A percentile compares a stretch with the other conserved stretches of the same genome.
These are phyloP conservation scores for Kregervanrija delftensis DNA, from an alignment of 805 yeast species.

Conservation along the genomic window DNA sequence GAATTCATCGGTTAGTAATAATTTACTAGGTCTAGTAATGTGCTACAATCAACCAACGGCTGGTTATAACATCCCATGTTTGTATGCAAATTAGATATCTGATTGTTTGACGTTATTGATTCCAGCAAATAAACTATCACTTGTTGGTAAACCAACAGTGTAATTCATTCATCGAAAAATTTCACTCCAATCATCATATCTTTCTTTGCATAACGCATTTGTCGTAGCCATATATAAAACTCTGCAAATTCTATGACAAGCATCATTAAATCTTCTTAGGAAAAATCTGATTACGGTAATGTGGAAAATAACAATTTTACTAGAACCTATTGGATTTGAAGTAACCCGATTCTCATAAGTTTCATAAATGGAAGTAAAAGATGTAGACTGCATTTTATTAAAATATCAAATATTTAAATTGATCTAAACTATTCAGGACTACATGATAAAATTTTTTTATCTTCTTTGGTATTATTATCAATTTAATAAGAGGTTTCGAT, in stretches of 20 bases:
- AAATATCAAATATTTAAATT: constrained; percentile 31
- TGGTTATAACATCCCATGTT: constrained; percentile 95
- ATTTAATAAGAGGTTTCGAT: too few relatives aligned
- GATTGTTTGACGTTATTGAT: constrained; percentile 76
- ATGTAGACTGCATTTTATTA: constrained; percentile 83
- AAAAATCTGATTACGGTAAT: constrained; percentile 47
- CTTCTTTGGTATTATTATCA: too few relatives aligned
- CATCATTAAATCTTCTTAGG: constrained; percentile 43
- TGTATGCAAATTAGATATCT: constrained; percentile 86
- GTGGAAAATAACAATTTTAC: constrained; percentile 90
- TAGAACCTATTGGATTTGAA: constrained; percentile 97
- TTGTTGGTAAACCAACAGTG: constrained; percentile 79
- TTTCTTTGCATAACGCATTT: constrained; percentile 92
- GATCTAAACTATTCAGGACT: constrained; percentile 33
- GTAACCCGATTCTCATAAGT: constrained; percentile 90
- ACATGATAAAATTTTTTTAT: too few relatives aligned
- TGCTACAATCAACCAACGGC: constrained; percentile 85
- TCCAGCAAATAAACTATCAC: constrained; percentile 86
- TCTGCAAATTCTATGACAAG: constrained; percentile 76
- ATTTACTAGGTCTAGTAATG: constrained; percentile 71
- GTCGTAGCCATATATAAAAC: constrained; percentile 88
- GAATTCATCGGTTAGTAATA: constrained; percentile 94
- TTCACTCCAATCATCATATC: constrained; percentile 77
- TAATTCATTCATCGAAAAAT: constrained; percentile 82
- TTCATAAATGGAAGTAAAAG: constrained; percentile 82